phyloP scores from a whole-genome alignment of 2,329 filamentous ascomycete genomes.

The Stachybotrys chartarum region DNA sequence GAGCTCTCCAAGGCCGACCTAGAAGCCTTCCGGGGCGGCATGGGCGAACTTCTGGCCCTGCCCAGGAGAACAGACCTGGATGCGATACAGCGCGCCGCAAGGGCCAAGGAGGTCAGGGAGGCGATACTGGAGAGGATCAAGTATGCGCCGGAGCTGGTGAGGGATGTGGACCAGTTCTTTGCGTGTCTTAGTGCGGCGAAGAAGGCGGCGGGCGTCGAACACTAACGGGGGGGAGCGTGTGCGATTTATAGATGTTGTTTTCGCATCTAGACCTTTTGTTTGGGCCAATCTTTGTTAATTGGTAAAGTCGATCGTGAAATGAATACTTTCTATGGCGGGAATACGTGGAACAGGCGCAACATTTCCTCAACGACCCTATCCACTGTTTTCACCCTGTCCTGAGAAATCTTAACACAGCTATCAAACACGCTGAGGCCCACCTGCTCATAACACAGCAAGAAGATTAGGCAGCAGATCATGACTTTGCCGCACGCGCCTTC shows the following conservation, averaged over 20 bases:
- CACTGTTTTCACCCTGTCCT: no score
- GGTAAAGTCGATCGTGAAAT: no score
- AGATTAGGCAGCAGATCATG: no score
- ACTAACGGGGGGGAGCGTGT: not conserved
- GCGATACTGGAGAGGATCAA: conserved; percentile 11
- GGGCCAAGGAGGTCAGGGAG: not conserved
- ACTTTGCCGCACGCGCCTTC: no score
- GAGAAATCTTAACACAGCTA: no score
- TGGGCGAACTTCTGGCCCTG: not conserved
- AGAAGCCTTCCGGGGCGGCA: not conserved
- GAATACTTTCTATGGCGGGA: no score
- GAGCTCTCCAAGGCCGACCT: not conserved
- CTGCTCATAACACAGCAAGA: no score
- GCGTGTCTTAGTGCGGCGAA: conserved; percentile 7
- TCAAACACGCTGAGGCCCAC: no score
- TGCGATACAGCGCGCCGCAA: not conserved
- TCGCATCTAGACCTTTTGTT: no score
- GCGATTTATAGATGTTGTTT: not conserved
- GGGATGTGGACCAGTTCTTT: conserved; percentile 18
- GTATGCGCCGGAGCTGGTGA: conserved; percentile 17
- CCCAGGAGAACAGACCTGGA: not conserved
- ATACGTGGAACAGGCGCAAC: no score
- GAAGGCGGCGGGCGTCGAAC: conserved; percentile 1
- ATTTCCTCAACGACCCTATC: no score
- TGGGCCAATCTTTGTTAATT: no score